phyloP scores from a whole-genome alignment of 495 filamentous ascomycete species.

The Apiosordaria backusii region DNA sequence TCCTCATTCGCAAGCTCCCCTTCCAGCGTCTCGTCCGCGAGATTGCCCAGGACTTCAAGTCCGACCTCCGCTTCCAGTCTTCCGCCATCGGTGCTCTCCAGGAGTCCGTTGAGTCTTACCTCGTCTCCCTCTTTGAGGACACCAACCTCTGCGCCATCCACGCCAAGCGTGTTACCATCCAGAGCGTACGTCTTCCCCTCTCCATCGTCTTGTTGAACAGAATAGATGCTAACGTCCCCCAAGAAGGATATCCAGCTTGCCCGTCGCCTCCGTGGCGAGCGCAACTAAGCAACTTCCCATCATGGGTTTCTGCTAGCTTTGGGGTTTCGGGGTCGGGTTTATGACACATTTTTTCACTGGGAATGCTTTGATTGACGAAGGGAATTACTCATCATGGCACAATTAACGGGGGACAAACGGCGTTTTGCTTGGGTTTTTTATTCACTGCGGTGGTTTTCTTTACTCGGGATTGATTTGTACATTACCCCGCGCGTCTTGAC shows the following conservation, averaged over 20 bases:
- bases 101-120: conserved; percentile 99
- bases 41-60: conserved; percentile 99
- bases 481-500: conserved; percentile 25
- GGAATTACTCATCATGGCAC: conserved; percentile 26
- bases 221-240: conserved; percentile 39
- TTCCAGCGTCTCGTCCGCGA: conserved; percentile 99
- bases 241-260: conserved; percentile 95
- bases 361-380: conserved; percentile 24
- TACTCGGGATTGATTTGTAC: conserved; percentile 34
- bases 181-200: conserved; percentile 47
- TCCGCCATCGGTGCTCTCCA: conserved; percentile 99
- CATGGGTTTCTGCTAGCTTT: conserved; percentile 15
- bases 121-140: conserved; percentile 99
- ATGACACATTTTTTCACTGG: conserved; percentile 32
- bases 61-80: conserved; percentile 98
- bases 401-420: conserved; percentile 28
- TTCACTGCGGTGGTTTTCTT: conserved; percentile 25
- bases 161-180: conserved; percentile 98
- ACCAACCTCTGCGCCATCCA: conserved; percentile 99
- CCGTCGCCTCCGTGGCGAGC: conserved; percentile 94
- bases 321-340: conserved; percentile 28
- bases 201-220: neutral
- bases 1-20: conserved; percentile 99
- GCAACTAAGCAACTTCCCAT: conserved; percentile 47
- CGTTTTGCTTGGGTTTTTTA: conserved; percentile 38